Conservation (phyloP, 208 protist species). For the Trichomonas vaginalis region DNA sequence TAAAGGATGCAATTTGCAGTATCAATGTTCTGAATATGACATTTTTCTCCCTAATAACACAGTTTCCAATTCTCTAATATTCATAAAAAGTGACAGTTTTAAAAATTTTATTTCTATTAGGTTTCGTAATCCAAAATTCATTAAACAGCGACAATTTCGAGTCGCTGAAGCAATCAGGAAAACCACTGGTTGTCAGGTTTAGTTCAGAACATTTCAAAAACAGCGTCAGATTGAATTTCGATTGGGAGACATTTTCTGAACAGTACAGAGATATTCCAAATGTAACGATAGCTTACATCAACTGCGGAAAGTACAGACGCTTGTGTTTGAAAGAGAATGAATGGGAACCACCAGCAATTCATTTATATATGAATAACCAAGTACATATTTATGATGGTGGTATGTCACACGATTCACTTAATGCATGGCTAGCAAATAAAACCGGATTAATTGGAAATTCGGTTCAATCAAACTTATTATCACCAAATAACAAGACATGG, state of each 20-base stretch:
- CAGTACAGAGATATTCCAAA: not conserved
- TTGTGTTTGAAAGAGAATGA: not conserved
- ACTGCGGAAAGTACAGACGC: not conserved
- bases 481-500: not conserved
- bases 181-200: not conserved
- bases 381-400: not conserved
- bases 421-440: not conserved
- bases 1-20: no score
- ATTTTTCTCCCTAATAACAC: no score
- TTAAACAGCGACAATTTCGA: not conserved
- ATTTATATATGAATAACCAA: not conserved
- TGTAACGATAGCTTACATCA: not conserved
- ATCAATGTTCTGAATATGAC: no score
- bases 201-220: not conserved
- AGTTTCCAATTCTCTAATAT: no score
- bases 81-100: no score
- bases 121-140: not conserved
- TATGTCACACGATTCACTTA: not conserved
- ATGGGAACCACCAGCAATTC: not conserved
- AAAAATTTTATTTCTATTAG: not conserved
- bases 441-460: not conserved
- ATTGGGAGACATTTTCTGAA: not conserved
- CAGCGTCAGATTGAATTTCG: not conserved
- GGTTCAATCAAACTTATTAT: not conserved
- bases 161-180: not conserved